These are phyloP conservation scores for Handroanthus guayacan DNA, from an alignment of 257 asterid species.

Conservation along the genomic window DNA sequence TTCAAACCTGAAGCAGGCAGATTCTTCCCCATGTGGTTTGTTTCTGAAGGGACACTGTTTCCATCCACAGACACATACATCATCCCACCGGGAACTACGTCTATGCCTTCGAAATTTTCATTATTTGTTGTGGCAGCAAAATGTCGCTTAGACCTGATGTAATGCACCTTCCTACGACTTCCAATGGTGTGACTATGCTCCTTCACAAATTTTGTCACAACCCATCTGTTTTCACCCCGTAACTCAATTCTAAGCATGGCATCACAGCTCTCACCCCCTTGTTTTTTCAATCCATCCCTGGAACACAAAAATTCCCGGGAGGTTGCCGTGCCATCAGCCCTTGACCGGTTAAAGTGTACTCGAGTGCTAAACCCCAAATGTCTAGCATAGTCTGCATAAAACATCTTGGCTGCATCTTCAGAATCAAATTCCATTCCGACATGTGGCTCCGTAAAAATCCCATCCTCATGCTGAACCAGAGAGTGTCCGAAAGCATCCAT, in stretches of 20 bases:
- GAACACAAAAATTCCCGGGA: slow-evolving; percentile 62
- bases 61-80: slow-evolving; percentile 83
- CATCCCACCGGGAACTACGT: slow-evolving; percentile 72
- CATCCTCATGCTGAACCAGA: slow-evolving; percentile 45
- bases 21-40: slow-evolving; percentile 49
- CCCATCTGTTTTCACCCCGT: slow-evolving; percentile 64
- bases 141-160: slow-evolving; percentile 62
- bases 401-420: slow-evolving; percentile 61
- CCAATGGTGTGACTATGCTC: slow-evolving; percentile 65
- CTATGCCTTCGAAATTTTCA: slow-evolving; percentile 53
- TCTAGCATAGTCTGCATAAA: slow-evolving; percentile 75
- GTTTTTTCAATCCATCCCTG: slow-evolving; percentile 55
- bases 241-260: slow-evolving; percentile 78
- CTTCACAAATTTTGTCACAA: slow-evolving; percentile 69
- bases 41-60: slow-evolving; percentile 49
- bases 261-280: slow-evolving; percentile 63
- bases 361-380: slow-evolving; percentile 62
- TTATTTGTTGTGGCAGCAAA: slow-evolving; percentile 59
- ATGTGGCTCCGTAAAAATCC: slow-evolving; percentile 54
- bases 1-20: slow-evolving; percentile 48
- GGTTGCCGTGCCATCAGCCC: slow-evolving; percentile 44
- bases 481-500: slow-evolving; percentile 49
- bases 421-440: slow-evolving; percentile 82
- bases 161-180: slow-evolving; percentile 54
- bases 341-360: slow-evolving; percentile 46